Base-by-base conservation (phyloP, 2,329 filamentous ascomycete genomes). In the Ophiostoma montium region DNA sequence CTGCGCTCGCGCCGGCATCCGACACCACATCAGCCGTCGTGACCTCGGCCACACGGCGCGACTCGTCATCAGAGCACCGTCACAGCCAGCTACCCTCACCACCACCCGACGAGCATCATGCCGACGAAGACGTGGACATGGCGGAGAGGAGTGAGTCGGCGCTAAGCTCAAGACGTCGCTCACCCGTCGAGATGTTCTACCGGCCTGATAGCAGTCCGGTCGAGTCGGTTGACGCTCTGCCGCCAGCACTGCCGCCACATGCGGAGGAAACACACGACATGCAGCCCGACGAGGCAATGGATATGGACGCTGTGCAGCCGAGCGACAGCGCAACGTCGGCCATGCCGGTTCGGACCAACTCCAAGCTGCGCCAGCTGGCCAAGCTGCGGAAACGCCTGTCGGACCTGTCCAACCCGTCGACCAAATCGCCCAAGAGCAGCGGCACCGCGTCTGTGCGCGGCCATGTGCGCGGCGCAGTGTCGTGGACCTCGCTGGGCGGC, bases 401-500 rank as follows among this genome's bases (percentile, higher is more conserved):
- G 1, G 71, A 67, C 51, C 75, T 74, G 18, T 54, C 53, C 42
- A 33, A 44, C n/a, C 18, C 42, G 16, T 44, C 42, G 35, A 19
- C 11, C 12, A 36, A 8, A 16, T 51, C 30, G 15, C 41, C 42
- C 39, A 76, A 75, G 53, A 66, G 42, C 16, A 44, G 42, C 30
- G 30, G n/a, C 46, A 67, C 70, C 45, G 76, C 73, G 52, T 66
- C 61, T 30, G 68, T 66, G 48, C 64, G 61, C 13, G 61, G 62
- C 8, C 21, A 35, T 10, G 13, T 8, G 7, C 65, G 67, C 10
- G 41, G 41, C 1, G 27, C 31, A 18, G 58, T 71, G 31, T 74
- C 82, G 1, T 84, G 88, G 70, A 77, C 80, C 4, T 80, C 84
- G 0, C 76, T 56, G 0, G 50, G 47, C 3, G 48, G 33, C 0